These are phyloP conservation scores for Gleditsia sinensis DNA, from an alignment of 306 rosid species.

Conservation along the genomic window DNA sequence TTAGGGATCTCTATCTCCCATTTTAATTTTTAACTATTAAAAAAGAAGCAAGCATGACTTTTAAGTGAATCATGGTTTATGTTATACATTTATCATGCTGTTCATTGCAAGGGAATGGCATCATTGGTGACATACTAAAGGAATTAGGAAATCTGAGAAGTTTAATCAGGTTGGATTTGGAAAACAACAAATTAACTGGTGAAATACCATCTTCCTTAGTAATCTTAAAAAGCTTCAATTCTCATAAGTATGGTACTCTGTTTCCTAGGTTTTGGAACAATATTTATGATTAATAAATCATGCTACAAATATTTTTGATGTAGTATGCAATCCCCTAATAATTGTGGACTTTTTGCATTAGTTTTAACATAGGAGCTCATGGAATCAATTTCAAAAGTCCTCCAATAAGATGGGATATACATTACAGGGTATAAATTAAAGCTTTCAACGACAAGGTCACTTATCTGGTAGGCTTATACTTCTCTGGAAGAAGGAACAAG, in stretches of 20 bases:
- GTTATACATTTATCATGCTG: slow-evolving; percentile 50
- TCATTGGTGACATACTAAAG: slow-evolving; percentile 74
- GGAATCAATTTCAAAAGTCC: too few relatives aligned
- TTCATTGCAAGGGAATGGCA: slow-evolving; percentile 81
- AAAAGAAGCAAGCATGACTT: background rate
- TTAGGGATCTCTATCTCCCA: background rate
- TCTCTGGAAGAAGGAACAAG: slow-evolving; percentile 3
- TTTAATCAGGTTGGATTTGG: slow-evolving; percentile 79
- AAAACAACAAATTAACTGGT: slow-evolving; percentile 70
- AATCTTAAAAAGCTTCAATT: slow-evolving; percentile 76
- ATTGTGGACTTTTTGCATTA: too few relatives aligned
- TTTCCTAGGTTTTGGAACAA: slow-evolving; percentile 27
- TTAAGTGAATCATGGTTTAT: slow-evolving; percentile 19
- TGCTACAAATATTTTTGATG: too few relatives aligned
- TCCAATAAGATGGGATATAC: background rate
- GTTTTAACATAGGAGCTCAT: too few relatives aligned
- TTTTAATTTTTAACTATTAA: slow-evolving; percentile 13
- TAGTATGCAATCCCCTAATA: too few relatives aligned
- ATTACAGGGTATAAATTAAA: background rate
- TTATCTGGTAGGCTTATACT: slow-evolving; percentile 21
- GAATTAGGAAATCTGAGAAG: slow-evolving; percentile 77
- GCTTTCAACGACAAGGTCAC: background rate
- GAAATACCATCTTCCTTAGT: slow-evolving; percentile 87
- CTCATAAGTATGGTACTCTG: slow-evolving; percentile 64
- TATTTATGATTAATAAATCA: too few relatives aligned